A percentile compares a stretch with the other conserved stretches of the same genome.
phyloP scores from a whole-genome alignment of 495 filamentous ascomycete species.

The Bombardia bombarda region DNA sequence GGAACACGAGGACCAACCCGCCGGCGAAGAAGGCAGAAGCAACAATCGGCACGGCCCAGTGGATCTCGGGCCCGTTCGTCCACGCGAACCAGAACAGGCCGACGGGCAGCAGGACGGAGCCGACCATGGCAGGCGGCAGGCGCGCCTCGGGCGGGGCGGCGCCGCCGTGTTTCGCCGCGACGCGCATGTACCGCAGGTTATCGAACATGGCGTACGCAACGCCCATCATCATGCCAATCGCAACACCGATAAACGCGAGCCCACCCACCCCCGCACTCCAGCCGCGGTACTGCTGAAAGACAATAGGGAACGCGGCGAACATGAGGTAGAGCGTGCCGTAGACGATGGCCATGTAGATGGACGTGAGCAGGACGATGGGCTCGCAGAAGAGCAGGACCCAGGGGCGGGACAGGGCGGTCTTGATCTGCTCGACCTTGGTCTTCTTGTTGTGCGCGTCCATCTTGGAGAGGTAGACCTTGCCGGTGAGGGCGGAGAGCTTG shows the following conservation, averaged over 20 bases:
- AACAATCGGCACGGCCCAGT: conserved; percentile 46
- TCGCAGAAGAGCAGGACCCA: conserved; percentile 70
- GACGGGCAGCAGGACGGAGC: conserved; percentile 40
- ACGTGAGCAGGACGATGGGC: conserved; percentile 74
- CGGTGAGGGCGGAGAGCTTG: conserved; percentile 57
- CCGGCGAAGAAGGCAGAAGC: conserved; percentile 40
- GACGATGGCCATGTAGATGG: conserved; percentile 68
- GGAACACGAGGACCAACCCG: conserved; percentile 52
- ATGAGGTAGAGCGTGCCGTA: conserved; percentile 84
- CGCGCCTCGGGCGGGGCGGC: conserved; percentile 67
- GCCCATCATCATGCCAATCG: conserved; percentile 66
- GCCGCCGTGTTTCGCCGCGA: conserved; percentile 45
- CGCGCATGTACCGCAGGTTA: conserved; percentile 51
- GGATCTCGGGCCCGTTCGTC: conserved; percentile 40
- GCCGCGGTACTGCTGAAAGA: conserved; percentile 64
- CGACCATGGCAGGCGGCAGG: conserved; percentile 67
- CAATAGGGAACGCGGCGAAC: conserved; percentile 81
- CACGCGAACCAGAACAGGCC: conserved; percentile 58
- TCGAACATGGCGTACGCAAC: conserved; percentile 60
- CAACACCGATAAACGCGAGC: conserved; percentile 69
- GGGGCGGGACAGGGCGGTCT: conserved; percentile 52
- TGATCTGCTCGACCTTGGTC: conserved; percentile 38
- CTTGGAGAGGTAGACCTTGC: conserved; percentile 50
- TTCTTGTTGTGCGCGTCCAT: conserved; percentile 51
- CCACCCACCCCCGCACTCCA: conserved; percentile 68